A percentile compares a stretch with the other conserved stretches of the same genome.
phyloP scores from a whole-genome alignment of 805 yeast genomes.

The Naumovozyma dairenensis region DNA sequence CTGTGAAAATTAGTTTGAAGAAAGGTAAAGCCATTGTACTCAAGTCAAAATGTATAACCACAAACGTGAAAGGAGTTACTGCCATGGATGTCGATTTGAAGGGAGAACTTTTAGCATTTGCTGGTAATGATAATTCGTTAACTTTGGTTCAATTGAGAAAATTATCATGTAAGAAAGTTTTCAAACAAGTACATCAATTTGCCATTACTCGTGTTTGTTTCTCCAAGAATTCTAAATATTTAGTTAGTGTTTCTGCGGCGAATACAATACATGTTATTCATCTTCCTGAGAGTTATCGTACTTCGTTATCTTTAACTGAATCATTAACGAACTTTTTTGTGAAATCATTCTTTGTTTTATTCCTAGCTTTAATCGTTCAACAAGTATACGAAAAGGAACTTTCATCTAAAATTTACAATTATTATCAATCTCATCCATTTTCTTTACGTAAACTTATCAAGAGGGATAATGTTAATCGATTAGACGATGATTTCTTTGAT shows the following conservation, averaged over 20 bases:
- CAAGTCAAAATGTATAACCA: slow-evolving; percentile 19
- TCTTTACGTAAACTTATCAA: no score
- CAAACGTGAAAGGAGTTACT: slow-evolving; percentile 46
- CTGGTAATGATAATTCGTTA: slow-evolving; percentile 53
- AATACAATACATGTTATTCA: slow-evolving; percentile 57
- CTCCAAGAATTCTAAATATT: slow-evolving; percentile 52
- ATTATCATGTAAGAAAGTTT: slow-evolving; percentile 40
- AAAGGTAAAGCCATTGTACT: slow-evolving; percentile 21
- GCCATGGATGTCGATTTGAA: slow-evolving; percentile 35
- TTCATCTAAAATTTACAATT: slow-evolving; percentile 11
- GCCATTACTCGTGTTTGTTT: slow-evolving; percentile 68
- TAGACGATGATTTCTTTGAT: slow-evolving; percentile 4
- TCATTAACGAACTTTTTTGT: slow-evolving; percentile 12
- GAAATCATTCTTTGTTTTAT: slow-evolving; percentile 15
- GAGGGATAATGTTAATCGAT: no score
- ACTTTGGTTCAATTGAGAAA: slow-evolving; percentile 42
- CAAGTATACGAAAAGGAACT: slow-evolving; percentile 15
- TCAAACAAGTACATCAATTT: slow-evolving; percentile 61
- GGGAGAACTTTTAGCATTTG: slow-evolving; percentile 33
- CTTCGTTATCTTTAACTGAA: slow-evolving; percentile 21
- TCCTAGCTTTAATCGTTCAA: slow-evolving; percentile 17
- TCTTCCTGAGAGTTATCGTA: slow-evolving; percentile 43
- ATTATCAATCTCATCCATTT: no score
- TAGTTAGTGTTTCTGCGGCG: slow-evolving; percentile 74
- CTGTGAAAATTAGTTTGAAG: slow-evolving; percentile 22